These are phyloP conservation scores for Yarrowia galli DNA, from an alignment of 1,139 yeast species.

Conservation along the genomic window DNA sequence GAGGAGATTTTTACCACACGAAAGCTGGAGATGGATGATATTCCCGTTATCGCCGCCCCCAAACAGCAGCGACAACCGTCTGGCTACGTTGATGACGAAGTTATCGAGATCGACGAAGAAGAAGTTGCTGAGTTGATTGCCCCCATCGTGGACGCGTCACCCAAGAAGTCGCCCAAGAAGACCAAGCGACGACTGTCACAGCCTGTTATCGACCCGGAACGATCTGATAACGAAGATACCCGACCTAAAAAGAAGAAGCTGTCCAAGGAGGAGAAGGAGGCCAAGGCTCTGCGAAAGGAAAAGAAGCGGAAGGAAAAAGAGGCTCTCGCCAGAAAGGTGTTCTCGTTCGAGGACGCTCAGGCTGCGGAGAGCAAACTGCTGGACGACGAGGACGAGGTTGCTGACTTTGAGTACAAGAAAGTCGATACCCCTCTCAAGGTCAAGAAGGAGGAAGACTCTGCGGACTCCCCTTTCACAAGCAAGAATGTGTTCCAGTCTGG, in stretches of 20 bases:
- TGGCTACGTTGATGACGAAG: slow-evolving; percentile 5
- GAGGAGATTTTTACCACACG: neutral
- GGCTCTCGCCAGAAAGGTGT: slow-evolving; percentile 18
- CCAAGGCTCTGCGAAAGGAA: slow-evolving; percentile 37
- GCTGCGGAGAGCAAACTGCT: slow-evolving; percentile 21
- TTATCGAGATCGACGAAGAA: slow-evolving; percentile 8
- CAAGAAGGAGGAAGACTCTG: slow-evolving; percentile 19
- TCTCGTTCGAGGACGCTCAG: slow-evolving; percentile 16
- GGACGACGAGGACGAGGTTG: slow-evolving; percentile 8
- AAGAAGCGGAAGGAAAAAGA: slow-evolving; percentile 27
- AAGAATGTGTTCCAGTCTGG: slow-evolving; percentile 56
- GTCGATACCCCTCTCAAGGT: slow-evolving; percentile 37
- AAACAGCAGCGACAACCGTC: neutral
- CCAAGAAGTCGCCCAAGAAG: slow-evolving; percentile 19
- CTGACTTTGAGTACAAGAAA: slow-evolving; percentile 31
- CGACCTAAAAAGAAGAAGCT: slow-evolving; percentile 33
- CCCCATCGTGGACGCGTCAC: slow-evolving; percentile 5
- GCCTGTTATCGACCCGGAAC: slow-evolving; percentile 32
- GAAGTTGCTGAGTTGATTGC: slow-evolving; percentile 35
- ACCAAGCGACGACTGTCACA: slow-evolving; percentile 27
- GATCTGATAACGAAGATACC: slow-evolving; percentile 19
- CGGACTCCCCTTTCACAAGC: slow-evolving; percentile 48
- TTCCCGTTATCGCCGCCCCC: slow-evolving; percentile 11
- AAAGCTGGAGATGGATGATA: slow-evolving; percentile 12
- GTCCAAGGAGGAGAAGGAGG: slow-evolving; percentile 28